phyloP scores from a whole-genome alignment of 306 rosid genomes.

The Alnus rubra region DNA sequence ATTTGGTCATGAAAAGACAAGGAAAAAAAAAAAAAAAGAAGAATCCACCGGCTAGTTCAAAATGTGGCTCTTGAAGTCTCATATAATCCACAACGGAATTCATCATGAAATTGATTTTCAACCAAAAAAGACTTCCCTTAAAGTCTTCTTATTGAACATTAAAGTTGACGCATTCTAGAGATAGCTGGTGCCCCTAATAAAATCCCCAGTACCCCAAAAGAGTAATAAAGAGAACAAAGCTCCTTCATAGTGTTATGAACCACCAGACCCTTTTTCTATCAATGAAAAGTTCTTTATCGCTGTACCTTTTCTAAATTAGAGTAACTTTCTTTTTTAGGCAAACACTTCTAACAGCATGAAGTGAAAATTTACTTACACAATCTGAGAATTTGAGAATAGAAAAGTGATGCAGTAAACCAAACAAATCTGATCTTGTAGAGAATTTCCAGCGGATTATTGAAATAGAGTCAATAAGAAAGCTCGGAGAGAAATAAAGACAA shows the following conservation, averaged over 20 bases:
- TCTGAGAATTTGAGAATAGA: neutral
- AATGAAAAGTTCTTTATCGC: neutral
- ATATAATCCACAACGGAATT: neutral
- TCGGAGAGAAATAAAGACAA: too few relatives aligned
- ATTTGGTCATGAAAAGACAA: neutral
- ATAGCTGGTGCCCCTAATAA: neutral
- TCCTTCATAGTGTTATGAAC: neutral
- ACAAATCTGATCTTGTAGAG: neutral
- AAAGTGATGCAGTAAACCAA: neutral
- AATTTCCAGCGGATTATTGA: too few relatives aligned
- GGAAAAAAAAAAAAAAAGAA: neutral
- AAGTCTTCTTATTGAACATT: neutral
- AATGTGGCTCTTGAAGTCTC: neutral
- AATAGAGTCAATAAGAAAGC: too few relatives aligned
- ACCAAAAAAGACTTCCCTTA: neutral
- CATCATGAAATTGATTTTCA: neutral
- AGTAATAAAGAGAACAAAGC: neutral
- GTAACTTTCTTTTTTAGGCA: neutral
- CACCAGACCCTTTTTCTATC: neutral
- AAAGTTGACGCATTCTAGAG: neutral
- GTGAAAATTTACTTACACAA: neutral
- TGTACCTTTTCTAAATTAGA: neutral
- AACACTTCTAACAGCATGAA: neutral
- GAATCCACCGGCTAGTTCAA: neutral
- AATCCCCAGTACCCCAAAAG: neutral